Conservation (phyloP, 345 rosid genomes). For the Cardiospermum halicacabum region DNA sequence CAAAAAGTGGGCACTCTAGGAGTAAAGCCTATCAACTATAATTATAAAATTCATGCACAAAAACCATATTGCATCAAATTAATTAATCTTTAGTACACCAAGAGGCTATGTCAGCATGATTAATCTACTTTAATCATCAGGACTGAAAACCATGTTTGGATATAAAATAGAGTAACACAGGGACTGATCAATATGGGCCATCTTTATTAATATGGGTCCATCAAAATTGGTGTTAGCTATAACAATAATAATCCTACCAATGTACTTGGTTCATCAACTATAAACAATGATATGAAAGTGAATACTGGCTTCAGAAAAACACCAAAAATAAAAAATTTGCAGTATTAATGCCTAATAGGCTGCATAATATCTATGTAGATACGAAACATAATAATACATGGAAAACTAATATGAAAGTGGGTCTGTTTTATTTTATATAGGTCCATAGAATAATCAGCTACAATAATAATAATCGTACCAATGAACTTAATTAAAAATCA, state of each 20-base stretch:
- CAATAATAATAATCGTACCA: constrained; percentile 1
- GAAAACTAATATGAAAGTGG: neutral
- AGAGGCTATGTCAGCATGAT: neutral
- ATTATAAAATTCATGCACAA: neutral
- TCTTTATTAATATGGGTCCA: too few species aligned
- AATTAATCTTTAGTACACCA: neutral
- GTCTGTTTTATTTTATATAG: neutral
- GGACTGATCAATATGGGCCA: too few species aligned
- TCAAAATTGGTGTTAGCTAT: too few species aligned
- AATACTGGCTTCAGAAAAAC: too few species aligned
- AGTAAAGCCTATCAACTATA: neutral
- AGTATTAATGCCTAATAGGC: too few species aligned
- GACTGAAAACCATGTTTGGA: constrained; percentile 2
- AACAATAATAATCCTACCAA: too few species aligned
- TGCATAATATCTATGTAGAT: too few species aligned
- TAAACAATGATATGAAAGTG: too few species aligned
- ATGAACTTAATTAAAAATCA: neutral
- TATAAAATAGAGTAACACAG: too few species aligned
- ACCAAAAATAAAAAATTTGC: too few species aligned
- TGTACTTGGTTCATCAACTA: too few species aligned
- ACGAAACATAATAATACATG: neutral
- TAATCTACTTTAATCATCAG: neutral
- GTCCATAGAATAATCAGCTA: neutral
- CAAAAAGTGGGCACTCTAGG: neutral
- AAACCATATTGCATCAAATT: neutral